Evolutionary conservation across 202 grass and related monocot genomes (phyloP), one percentile per base, ranked within the genome.

Genomic region (Miscanthus sacchariflorus): DNA sequence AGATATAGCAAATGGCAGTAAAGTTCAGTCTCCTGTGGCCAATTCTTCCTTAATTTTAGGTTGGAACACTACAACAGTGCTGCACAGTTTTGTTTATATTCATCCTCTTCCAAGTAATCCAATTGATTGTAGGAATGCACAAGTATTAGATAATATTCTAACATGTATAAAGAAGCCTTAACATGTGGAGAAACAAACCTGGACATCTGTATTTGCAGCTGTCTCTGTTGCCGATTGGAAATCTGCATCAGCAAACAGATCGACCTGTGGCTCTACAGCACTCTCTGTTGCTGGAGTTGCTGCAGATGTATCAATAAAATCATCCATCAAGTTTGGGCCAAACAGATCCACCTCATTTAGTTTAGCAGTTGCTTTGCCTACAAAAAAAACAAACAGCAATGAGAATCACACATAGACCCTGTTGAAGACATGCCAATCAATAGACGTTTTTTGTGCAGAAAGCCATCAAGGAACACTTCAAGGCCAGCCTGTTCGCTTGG

Each of bases 161-260:
- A 77, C 24, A 40, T 74, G 42, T 72, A 84, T 71, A 9, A n/a
- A 81, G 12, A 36, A 84, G 61, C 13, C 45, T 74, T 23, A 71
- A 66, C n/a, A 45, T 80, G 79, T 17, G 21, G 74, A 85, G 46
- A 87, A 85, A 19, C 86, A 75, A 90, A 98, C 96, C 96, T 96
- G 82, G 79, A 69, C 74, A 83, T 89, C 81, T n/a, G 74, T 75
- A 88, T 77, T 65, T 50, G 77, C 38, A 68, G 70, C 70, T 88
- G 81, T 59, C 77, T 95, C 88, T 78, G 85, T 77, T 80, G 93
- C 93, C 3, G 90, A 96, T 67, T 96, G 93, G 66, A 98, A 98
- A 91, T 93, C 90, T 68, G 93, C 92, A 89, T 98, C 93, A 80
- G 89, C 96, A 91, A 96, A 98, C 74, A 98, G 87, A 90, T 98